phyloP scores from a whole-genome alignment of 148 eudicot genomes.

The Vaccinium macrocarpon region DNA sequence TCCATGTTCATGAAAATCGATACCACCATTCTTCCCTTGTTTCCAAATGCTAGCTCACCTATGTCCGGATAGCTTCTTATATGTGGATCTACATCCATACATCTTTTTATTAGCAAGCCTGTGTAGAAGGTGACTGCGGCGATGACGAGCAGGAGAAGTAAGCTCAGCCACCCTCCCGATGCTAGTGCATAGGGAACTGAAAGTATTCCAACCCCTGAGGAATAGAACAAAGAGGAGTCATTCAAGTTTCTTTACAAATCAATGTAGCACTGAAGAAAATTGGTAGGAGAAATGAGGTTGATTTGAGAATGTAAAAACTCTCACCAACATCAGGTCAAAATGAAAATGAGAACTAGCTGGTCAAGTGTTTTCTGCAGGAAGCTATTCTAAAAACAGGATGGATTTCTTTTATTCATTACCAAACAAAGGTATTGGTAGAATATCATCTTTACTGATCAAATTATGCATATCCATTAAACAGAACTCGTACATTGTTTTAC shows the following conservation, averaged over 20 bases:
- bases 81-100: conserved; percentile 46
- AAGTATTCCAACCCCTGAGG: conserved; percentile 49
- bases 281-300: background rate
- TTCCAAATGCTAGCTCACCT: conserved; percentile 54
- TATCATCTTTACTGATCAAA: background rate
- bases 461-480: background rate
- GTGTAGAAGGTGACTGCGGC: conserved; percentile 43
- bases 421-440: background rate
- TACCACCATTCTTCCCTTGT: conserved; percentile 33
- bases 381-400: background rate
- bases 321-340: background rate
- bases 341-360: background rate
- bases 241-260: background rate
- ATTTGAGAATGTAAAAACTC: background rate
- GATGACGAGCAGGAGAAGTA: conserved; percentile 28
- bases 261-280: background rate
- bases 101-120: conserved; percentile 44
- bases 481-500: background rate
- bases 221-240: background rate
- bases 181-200: conserved; percentile 51
- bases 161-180: conserved; percentile 55
- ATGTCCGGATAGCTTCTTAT: conserved; percentile 49
- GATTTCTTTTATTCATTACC: background rate
- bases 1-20: conserved; percentile 41
- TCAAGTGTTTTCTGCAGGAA: background rate